Base-by-base conservation (phyloP, 306 rosid species). In the Corylus heterophylla region DNA sequence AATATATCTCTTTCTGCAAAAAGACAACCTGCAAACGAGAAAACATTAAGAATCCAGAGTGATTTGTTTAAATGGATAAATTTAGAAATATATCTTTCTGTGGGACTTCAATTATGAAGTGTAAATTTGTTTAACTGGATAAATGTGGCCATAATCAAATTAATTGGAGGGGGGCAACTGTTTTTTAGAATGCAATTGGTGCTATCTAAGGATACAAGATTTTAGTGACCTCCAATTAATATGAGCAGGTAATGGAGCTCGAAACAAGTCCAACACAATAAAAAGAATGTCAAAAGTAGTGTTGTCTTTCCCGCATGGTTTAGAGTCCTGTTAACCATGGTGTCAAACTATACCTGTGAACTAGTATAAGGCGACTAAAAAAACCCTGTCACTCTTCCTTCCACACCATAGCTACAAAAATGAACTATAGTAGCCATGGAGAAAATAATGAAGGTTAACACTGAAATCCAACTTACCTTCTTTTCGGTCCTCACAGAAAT, bases 1-100 rank as follows among this genome's bases (percentile, higher is more conserved):
- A 84, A 86, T 58, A 87, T 89, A 80, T 91, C 93, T 74, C 96
- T 83, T 81, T 82, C 88, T 0, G 96, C 93, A n/a, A 91, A 85
- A 91, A 91, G 67, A 87, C 86, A 69, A 91, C 96, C 93, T 91
- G 78, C 67, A 71, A 73, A 91, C 69, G 82, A 71, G 64, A 73
- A 74, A 54, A 35, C 42, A 66, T 16, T 9, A 69, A 44, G 52
- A 61, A 14, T 0, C 31, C 9, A 77, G 48, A 59, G 66, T 25
- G 39, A 11, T 22, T 25, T 3, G 66, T 59, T 25, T 11, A 25
- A 59, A 27, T 59, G 35, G 66, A 59, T 59, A 42, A 42, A 42
- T 42, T 22, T 22, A 22, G 25, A 22, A 22, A 22, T 22, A 22
- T 22, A 22, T 22, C 25, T 22, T 42, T 42, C 45, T 42, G 45